Evolutionary conservation across 2,329 filamentous ascomycete genomes (phyloP).

Genomic region (Ceratocystis alfenasii): DNA sequence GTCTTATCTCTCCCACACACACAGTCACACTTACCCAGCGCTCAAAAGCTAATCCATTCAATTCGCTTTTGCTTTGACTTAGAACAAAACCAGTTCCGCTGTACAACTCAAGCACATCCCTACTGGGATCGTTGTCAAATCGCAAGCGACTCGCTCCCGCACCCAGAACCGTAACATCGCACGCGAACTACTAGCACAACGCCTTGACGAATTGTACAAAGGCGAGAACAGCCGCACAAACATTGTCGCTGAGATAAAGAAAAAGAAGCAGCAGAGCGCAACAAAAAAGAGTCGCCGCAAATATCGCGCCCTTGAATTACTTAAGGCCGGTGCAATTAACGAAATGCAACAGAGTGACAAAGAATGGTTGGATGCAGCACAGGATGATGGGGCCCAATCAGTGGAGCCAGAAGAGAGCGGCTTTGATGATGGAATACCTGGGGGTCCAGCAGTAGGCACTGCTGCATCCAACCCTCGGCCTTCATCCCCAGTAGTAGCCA

Average conservation of each 20-base stretch:
- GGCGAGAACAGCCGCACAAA: conserved; percentile 57
- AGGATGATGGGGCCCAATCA: neutral
- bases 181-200: conserved; percentile 61
- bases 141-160: conserved; percentile 77
- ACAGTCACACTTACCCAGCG: neutral
- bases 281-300: conserved; percentile 76
- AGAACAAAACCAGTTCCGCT: conserved; percentile 94
- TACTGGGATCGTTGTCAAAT: conserved; percentile 87
- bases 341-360: neutral
- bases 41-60: conserved; percentile 2
- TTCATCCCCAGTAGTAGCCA: neutral
- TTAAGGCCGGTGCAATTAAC: conserved; percentile 29
- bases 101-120: conserved; percentile 86
- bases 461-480: neutral
- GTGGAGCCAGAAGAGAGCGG: neutral
- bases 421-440: neutral
- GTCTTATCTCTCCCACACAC: neutral
- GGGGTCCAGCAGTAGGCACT: neutral
- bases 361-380: neutral
- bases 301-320: conserved; percentile 50
- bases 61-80: neutral
- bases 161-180: conserved; percentile 81
- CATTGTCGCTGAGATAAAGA: conserved; percentile 50
- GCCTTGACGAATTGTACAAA: conserved; percentile 58
- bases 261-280: conserved; percentile 60